A percentile compares a stretch with the other conserved stretches of the same genome.
These are phyloP conservation scores for Botrytis porri DNA, from an alignment of 2,329 filamentous ascomycete genomes.

Conservation along the genomic window DNA sequence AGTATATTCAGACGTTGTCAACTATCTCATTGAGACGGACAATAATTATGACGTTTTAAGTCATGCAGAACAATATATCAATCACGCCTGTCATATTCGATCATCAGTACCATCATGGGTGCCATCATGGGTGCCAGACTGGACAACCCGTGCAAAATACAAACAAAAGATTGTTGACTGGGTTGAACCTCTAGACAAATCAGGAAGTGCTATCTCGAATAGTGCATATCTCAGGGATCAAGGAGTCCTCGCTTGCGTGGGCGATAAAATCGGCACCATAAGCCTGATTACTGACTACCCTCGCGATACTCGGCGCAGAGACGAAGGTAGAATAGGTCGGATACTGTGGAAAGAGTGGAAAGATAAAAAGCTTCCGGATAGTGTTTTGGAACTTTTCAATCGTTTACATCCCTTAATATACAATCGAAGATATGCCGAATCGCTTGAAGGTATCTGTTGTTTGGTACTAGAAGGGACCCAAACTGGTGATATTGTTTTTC, in stretches of 20 bases:
- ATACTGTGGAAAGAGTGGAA: neutral
- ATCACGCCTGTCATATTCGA: neutral
- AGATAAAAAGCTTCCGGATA: neutral
- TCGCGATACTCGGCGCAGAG: neutral
- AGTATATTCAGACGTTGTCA: neutral
- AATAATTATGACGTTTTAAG: neutral
- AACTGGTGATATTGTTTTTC: neutral
- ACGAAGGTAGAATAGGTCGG: neutral
- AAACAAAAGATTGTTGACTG: neutral
- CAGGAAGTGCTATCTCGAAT: neutral
- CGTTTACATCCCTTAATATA: neutral
- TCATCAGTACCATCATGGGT: neutral
- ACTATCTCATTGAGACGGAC: neutral
- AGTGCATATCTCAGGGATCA: neutral
- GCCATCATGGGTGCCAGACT: neutral
- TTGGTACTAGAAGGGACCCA: neutral
- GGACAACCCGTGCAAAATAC: neutral
- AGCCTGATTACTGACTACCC: neutral
- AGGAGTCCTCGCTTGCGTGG: neutral
- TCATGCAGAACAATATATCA: neutral
- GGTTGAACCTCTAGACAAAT: neutral
- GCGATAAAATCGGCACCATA: neutral
- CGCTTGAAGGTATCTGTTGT: neutral
- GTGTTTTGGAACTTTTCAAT: neutral
- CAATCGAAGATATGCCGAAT: neutral